phyloP scores from a whole-genome alignment of 2,329 filamentous ascomycete species.

The Chaetomiaceae sp. region DNA sequence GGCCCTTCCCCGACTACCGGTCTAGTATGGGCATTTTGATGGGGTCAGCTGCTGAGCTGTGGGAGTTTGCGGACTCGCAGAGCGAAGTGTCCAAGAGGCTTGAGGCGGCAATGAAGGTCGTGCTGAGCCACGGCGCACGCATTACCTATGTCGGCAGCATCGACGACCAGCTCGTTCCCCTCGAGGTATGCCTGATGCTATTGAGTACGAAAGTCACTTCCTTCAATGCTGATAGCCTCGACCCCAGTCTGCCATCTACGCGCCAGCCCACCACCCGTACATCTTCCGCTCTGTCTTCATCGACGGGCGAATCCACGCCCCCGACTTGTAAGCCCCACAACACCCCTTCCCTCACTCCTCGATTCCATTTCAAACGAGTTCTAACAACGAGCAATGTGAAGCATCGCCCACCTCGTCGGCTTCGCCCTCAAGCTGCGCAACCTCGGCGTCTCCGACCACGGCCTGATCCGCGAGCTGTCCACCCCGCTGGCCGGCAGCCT shows the following conservation, averaged over 20 bases:
- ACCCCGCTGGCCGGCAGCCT: slow-evolving; percentile 83
- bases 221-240: slow-evolving; percentile 26
- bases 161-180: slow-evolving; percentile 89
- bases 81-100: slow-evolving; percentile 81
- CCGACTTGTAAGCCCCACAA: slow-evolving; percentile 77
- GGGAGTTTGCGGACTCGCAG: slow-evolving; percentile 80
- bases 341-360: not conserved
- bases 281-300: slow-evolving; percentile 96
- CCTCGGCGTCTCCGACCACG: slow-evolving; percentile 86
- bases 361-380: not conserved
- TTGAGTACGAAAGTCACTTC: too few relatives aligned
- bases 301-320: slow-evolving; percentile 83
- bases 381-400: too few relatives aligned
- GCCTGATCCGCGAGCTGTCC: slow-evolving; percentile 83
- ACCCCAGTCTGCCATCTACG: slow-evolving; percentile 71
- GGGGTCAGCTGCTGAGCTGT: slow-evolving; percentile 86
- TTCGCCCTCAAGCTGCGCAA: slow-evolving; percentile 93
- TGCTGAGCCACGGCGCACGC: slow-evolving; percentile 71
- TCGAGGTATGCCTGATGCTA: slow-evolving; percentile 56
- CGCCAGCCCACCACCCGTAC: slow-evolving; percentile 80
- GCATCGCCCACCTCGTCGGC: slow-evolving; percentile 81
- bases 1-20: slow-evolving; percentile 88
- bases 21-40: slow-evolving; percentile 80
- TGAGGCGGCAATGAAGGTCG: slow-evolving; percentile 64
- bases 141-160: slow-evolving; percentile 90